These are phyloP conservation scores for Melanogaster broomeanus DNA, from an alignment of 768 basidiomycete species.

Conservation along the genomic window DNA sequence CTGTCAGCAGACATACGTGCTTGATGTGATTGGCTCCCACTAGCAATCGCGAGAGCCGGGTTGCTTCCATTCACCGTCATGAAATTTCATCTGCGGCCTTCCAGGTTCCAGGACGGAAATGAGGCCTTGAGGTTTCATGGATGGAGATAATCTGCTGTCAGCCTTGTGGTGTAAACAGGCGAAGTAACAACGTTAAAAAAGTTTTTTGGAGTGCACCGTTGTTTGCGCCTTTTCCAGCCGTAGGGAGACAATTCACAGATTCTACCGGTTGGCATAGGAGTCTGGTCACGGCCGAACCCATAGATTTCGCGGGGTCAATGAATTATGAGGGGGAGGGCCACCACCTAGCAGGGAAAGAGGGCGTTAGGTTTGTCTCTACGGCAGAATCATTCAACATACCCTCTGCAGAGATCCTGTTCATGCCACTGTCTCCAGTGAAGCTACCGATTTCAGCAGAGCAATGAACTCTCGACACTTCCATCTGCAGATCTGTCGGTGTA, in stretches of 20 bases:
- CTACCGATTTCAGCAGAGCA: too few relatives aligned
- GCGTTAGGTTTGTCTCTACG: too few relatives aligned
- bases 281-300: too few relatives aligned
- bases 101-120: slow-evolving; percentile 12
- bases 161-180: neutral
- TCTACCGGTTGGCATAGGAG: neutral
- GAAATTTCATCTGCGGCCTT: neutral
- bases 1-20: slow-evolving; percentile 6
- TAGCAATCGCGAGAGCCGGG: neutral
- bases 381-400: too few relatives aligned
- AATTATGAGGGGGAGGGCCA: too few relatives aligned
- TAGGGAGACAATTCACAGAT: neutral
- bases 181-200: neutral
- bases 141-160: slow-evolving; percentile 2
- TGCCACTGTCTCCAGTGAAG: too few relatives aligned
- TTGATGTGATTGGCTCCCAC: slow-evolving; percentile 15
- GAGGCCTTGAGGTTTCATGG: neutral
- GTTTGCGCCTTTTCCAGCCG: neutral
- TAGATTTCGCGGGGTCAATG: too few relatives aligned
- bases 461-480: too few relatives aligned
- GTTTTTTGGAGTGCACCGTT: neutral
- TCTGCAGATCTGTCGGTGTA: too few relatives aligned
- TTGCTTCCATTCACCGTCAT: slow-evolving; percentile 6
- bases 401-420: too few relatives aligned
- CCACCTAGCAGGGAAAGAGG: too few relatives aligned